Base-by-base conservation (phyloP, 768 basidiomycete species). In the Postia placenta region DNA sequence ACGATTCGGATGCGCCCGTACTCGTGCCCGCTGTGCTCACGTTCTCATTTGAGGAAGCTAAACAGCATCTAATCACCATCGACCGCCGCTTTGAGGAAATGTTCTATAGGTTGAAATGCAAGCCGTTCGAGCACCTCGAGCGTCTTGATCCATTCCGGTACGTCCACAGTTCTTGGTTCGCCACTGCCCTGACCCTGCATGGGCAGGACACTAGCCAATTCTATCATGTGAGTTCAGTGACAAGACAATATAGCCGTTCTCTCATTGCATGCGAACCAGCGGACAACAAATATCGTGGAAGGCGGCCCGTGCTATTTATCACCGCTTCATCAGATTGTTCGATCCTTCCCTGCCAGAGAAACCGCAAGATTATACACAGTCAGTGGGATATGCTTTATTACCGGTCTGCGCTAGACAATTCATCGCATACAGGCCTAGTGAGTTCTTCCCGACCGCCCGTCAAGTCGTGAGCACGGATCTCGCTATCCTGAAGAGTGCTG, bases 251-350 rank as follows among this genome's bases (percentile, higher is more conserved):
- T n/a, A n/a, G n/a, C n/a, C n/a, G n/a, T 15, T 7, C 30, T 33
- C 19, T 26, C 22, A 9, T 28, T 47, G 11, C 49, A 86, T n/a
- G n/a, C n/a, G n/a, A n/a, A n/a, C n/a, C n/a, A n/a, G 85, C 33
- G 83, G 78, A 4, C 86, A 87, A 63, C 87, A 92, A 61, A 87
- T 92, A 20, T 90, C 87, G 1, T 91, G 87, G 87, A 65, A 84
- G 38, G 93, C 92, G 11, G 93, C 92, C 0, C 75, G 87, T 19
- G 82, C 88, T 17, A 91, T 95, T 51, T 81, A 73, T 30, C 86
- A 91, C 66, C 80, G 74, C 50, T 95, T 95, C 65, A 69, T 81
- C 43, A 76, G 87, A 22, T 66, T 94, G 15, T 94, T 80, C 63
- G 80, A 91, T 56, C 79, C 80, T 15, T 71, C 78, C 7, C 67